Evolutionary conservation across 306 rosid genomes (phyloP).

Genomic region (Pachyrhizus erosus): DNA sequence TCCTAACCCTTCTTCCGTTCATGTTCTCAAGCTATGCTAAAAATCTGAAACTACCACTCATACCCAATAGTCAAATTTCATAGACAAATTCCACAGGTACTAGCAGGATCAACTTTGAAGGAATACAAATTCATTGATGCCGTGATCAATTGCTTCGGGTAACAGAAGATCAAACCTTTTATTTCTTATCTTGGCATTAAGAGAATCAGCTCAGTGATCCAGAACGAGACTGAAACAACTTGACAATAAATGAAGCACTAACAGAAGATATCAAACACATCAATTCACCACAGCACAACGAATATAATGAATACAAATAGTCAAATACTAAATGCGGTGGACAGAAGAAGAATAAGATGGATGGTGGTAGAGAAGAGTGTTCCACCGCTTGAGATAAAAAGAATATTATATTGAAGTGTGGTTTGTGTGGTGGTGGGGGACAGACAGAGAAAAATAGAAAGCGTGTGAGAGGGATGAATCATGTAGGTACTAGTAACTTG

Average conservation of each 20-base stretch:
- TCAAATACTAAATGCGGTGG: neutral
- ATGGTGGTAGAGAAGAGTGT: constrained; percentile 10
- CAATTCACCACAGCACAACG: neutral
- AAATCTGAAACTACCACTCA: constrained; percentile 51
- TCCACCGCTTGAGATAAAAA: constrained; percentile 24
- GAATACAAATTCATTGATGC: constrained; percentile 47
- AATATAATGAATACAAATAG: constrained; percentile 11
- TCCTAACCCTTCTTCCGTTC: constrained; percentile 57
- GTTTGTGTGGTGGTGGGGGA: neutral
- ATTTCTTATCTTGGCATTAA: constrained; percentile 22
- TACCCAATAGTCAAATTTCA: constrained; percentile 35
- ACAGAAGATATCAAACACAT: neutral
- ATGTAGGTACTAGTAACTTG: neutral
- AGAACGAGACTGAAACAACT: constrained; percentile 30
- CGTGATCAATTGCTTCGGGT: constrained; percentile 22
- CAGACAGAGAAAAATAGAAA: neutral
- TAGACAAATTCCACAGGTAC: neutral
- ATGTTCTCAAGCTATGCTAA: constrained; percentile 46
- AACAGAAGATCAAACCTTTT: constrained; percentile 50
- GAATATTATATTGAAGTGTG: constrained; percentile 16
- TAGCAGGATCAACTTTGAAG: neutral
- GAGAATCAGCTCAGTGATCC: constrained; percentile 46
- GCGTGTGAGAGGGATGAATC: neutral
- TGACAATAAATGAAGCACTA: constrained; percentile 14
- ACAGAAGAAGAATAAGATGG: constrained; percentile 5